phyloP scores from a whole-genome alignment of 1,284 basidiomycete genomes.

The Gymnopus androsaceus region DNA sequence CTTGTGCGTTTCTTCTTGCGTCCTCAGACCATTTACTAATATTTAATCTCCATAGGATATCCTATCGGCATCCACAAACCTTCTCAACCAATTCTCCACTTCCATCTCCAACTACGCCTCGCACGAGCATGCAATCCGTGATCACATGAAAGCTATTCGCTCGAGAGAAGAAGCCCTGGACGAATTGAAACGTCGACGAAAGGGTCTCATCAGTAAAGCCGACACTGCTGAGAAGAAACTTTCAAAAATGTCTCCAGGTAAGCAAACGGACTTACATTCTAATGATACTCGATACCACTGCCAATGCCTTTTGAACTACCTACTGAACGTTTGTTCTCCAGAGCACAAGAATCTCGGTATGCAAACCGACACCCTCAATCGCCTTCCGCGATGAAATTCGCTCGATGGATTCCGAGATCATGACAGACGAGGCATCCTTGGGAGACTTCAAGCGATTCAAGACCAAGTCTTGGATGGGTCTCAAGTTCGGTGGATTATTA shows the following conservation, averaged over 20 bases:
- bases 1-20: constrained; percentile 51
- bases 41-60: constrained; percentile 62
- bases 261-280: no score
- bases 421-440: constrained; percentile 80
- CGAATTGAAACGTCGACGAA: constrained; percentile 72
- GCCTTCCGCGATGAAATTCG: constrained; percentile 80
- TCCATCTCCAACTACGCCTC: constrained; percentile 74
- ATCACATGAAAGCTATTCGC: constrained; percentile 77
- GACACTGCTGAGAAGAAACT: constrained; percentile 91
- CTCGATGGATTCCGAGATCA: constrained; percentile 79
- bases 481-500: constrained; percentile 87
- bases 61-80: constrained; percentile 68
- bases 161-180: constrained; percentile 85
- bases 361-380: constrained; percentile 79
- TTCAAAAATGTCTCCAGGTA: constrained; percentile 79
- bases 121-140: constrained; percentile 76
- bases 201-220: constrained; percentile 69
- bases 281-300: no score
- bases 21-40: not conserved
- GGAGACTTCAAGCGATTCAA: constrained; percentile 84
- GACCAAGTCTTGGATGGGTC: constrained; percentile 72
- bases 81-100: constrained; percentile 71
- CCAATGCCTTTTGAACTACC: no score
- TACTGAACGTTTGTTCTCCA: no score
- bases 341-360: constrained; percentile 83